Base-by-base conservation (phyloP, 768 basidiomycete genomes). In the Trametes coccinea region DNA sequence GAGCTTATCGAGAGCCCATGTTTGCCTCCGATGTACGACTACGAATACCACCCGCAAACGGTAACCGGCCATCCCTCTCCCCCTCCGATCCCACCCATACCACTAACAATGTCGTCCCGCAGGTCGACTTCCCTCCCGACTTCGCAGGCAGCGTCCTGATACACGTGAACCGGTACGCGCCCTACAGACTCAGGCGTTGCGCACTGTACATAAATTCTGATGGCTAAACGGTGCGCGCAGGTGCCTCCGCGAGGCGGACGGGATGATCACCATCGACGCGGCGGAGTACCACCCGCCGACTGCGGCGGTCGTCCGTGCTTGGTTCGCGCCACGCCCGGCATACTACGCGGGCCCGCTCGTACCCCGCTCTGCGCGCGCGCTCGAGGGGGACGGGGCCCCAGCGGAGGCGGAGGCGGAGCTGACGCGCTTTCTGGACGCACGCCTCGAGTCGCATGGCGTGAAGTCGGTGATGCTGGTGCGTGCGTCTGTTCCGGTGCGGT, bases 31-130 rank as follows among this genome's bases (percentile, higher is more conserved):
- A 47, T 60, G 52, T 53, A 60, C 27, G 51, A 53, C 51, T 33
- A 53, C 59, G 59, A 60, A 13, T 37, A 22, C 10, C 33, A 47
- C 7, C 59, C 59, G 14, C 59, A 60, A 30, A 34, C 7, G 5
- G 27, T 7, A 50, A 31, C 1, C 41, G 7, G 0, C 5, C 41
- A 2, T 14, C n/a, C 41, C 14, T 43, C 10, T 13, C 13, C 37
- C 37, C 37, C 13, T 39, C 37, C 37, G 37, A 13, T n/a, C n/a
- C n/a, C n/a, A n/a, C n/a, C n/a, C n/a, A n/a, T n/a, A n/a, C n/a
- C n/a, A n/a, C n/a, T n/a, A n/a, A n/a, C n/a, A n/a, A n/a, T n/a
- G n/a, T n/a, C n/a, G n/a, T n/a, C 34, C 34, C 11, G 22, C 22
- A 37, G 34, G 11, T 37, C 34, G 34, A 37, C 34, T 37, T 37